Evolutionary conservation across 2,329 filamentous ascomycete genomes (phyloP), one percentile per base, ranked within the genome.

Genomic region (Ascochyta viciae-villosae): DNA sequence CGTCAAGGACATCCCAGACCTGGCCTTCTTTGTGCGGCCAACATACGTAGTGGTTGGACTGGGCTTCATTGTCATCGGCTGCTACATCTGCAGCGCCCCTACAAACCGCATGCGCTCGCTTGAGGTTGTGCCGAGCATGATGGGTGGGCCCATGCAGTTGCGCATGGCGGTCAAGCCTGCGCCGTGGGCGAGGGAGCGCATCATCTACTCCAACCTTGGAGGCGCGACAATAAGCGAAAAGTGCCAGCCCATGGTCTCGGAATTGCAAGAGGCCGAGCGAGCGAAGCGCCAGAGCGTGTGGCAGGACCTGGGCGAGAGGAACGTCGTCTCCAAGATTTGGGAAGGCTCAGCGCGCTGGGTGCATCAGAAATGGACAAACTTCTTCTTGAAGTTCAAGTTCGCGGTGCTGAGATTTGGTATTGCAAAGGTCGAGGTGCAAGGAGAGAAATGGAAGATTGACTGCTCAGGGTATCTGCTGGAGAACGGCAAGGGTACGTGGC

Each of bases 391-490:
- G 9, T 74, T 75, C 62, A 75, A 75, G 48, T 73, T 71, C 35
- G 67, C 68, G 5, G 68, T 75, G 9, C 48, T 74, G 33, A 64
- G 68, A 22, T 74, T 74, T 34, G 71, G 72, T 3, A 69, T 71
- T 43, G 67, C 67, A 4, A 62, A 67, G 10, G 59, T 74, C 4
- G 61, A 72, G 43, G 68, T 73, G 3, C 55, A 67, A 15, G 71
- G 65, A 6, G 64, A 68, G 15, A 73, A 72, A 46, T 75, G 72
- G 72, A 74, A 74, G 59, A 67, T 75, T 42, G 73, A 75, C 48
- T 74, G 72, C 53, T 66, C 66, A 12, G 73, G 71, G 0, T 72
- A 64, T 41, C 47, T 75, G 50, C 46, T 68, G 6, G 73, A 75
- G 39, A 58, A 74, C 37, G 73, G 73, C 22, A 66, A 65, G 72